These are phyloP conservation scores for Pythium brassicae DNA, from an alignment of 352 stramenopile species.

Conservation along the genomic window DNA sequence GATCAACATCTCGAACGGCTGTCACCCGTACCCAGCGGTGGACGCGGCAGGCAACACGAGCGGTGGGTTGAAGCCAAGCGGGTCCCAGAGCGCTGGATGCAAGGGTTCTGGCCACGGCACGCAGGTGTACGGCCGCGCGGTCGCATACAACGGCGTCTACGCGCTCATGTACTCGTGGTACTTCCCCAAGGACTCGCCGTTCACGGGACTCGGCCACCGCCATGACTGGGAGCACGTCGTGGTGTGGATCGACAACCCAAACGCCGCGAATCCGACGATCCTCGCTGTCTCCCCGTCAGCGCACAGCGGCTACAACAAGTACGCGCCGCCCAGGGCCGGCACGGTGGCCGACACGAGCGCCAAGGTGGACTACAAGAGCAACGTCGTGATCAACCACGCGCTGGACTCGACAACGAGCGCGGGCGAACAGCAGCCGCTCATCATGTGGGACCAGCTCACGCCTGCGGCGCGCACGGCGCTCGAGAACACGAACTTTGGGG, in stretches of 20 bases:
- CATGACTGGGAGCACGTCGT: slow-evolving; percentile 34
- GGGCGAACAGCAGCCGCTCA: slow-evolving; percentile 12
- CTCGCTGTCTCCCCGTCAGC: slow-evolving; percentile 17
- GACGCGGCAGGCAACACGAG: slow-evolving; percentile 21
- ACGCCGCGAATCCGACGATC: slow-evolving; percentile 16
- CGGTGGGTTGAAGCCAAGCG: slow-evolving; percentile 26
- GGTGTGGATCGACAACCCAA: slow-evolving; percentile 33
- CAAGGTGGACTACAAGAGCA: slow-evolving; percentile 16
- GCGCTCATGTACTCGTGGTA: slow-evolving; percentile 38
- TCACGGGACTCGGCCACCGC: slow-evolving; percentile 23
- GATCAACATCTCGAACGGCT: slow-evolving; percentile 31
- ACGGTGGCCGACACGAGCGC: slow-evolving; percentile 19
- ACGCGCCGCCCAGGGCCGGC: slow-evolving; percentile 15
- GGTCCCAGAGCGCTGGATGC: slow-evolving; percentile 19
- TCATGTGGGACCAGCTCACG: slow-evolving; percentile 13
- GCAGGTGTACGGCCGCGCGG: slow-evolving; percentile 19
- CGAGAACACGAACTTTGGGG: slow-evolving; percentile 15
- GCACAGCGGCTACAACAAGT: slow-evolving; percentile 18
- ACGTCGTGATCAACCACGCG: slow-evolving; percentile 5
- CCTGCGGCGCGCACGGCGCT: slow-evolving; percentile 12
- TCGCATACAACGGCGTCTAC: slow-evolving; percentile 15
- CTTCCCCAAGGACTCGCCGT: slow-evolving; percentile 35
- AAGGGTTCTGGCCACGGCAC: slow-evolving; percentile 24
- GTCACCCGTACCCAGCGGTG: slow-evolving; percentile 33
- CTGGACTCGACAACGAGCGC: slow-evolving; percentile 12